A percentile compares a stretch with the other conserved stretches of the same genome.
Evolutionary conservation across 305 asterid genomes (phyloP).

Genomic region (Vinca major): DNA sequence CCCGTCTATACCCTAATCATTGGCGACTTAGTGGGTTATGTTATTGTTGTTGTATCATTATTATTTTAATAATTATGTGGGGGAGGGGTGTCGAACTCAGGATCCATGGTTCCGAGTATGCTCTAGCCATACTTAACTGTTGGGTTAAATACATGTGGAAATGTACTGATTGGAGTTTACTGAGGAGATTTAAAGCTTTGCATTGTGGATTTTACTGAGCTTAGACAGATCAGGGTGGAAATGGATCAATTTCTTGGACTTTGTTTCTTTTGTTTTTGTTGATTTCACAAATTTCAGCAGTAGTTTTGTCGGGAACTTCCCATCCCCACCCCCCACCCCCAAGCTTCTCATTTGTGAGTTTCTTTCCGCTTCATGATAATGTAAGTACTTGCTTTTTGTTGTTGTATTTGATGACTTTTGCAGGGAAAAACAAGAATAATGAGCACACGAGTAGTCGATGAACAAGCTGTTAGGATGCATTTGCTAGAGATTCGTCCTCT

Average conservation of each 20-base stretch:
- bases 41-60: too few relatives aligned
- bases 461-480: constrained; percentile 36
- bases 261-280: background rate
- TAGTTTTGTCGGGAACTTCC: too few relatives aligned
- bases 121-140: background rate
- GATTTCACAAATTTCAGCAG: background rate
- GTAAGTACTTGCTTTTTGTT: background rate
- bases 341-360: too few relatives aligned
- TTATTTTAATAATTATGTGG: too few relatives aligned
- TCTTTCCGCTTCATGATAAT: too few relatives aligned
- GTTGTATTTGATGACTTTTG: constrained; percentile 5
- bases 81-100: too few relatives aligned
- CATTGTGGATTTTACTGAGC: background rate
- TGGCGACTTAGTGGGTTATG: too few relatives aligned
- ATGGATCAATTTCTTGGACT: background rate
- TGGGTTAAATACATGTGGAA: background rate
- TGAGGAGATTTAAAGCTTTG: background rate
- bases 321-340: too few relatives aligned
- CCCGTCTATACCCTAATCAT: too few relatives aligned
- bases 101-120: too few relatives aligned
- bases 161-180: background rate
- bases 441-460: constrained; percentile 41
- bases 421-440: constrained; percentile 34
- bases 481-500: constrained; percentile 62
- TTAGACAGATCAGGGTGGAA: background rate